A percentile compares a stretch with the other conserved stretches of the same genome.
phyloP scores from a whole-genome alignment of 306 rosid genomes.

The Luffa acutangula region DNA sequence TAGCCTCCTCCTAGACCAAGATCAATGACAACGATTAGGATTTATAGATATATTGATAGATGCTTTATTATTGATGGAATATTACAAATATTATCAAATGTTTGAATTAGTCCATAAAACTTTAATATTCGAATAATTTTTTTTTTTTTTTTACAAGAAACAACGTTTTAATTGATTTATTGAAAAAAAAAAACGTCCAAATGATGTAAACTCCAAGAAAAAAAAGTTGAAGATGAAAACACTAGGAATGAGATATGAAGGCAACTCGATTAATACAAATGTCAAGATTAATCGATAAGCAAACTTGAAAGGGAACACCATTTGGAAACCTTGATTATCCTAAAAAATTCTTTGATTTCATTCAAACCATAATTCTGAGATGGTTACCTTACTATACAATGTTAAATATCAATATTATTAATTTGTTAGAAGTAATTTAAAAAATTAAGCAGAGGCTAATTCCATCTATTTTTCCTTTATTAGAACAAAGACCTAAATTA shows the following conservation, averaged over 20 bases:
- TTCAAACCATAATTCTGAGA: not conserved
- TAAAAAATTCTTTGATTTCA: not conserved
- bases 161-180: not conserved
- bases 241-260: not conserved
- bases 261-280: too few species aligned
- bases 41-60: not conserved
- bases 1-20: too few species aligned
- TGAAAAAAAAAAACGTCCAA: too few species aligned
- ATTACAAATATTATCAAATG: not conserved
- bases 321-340: too few species aligned
- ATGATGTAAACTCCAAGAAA: too few species aligned
- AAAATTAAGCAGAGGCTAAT: not conserved
- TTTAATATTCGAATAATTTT: not conserved
- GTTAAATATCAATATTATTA: too few species aligned
- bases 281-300: too few species aligned
- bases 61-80: not conserved
- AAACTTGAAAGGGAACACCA: too few species aligned
- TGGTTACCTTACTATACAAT: too few species aligned
- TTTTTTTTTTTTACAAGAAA: not conserved
- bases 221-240: not conserved
- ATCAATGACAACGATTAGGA: not conserved
- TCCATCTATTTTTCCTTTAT: not conserved
- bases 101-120: not conserved
- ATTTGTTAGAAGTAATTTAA: too few species aligned
- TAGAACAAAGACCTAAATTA: not conserved